phyloP scores from a whole-genome alignment of 2,329 filamentous ascomycete species.

The Exophiala calicioides region DNA sequence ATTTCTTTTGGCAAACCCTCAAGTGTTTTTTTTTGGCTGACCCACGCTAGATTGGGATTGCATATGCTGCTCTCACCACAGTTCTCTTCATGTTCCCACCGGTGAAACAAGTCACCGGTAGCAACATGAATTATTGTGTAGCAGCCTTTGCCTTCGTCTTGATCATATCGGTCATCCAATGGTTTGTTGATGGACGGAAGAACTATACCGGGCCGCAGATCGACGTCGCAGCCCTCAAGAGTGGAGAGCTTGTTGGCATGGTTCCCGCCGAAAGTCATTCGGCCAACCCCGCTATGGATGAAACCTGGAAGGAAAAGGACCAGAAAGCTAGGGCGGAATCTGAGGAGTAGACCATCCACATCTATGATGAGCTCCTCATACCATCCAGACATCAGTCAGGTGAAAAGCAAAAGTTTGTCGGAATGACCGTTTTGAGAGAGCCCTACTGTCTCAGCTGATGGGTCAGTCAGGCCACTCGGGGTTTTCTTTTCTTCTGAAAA shows the following conservation, averaged over 20 bases:
- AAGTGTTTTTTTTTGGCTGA: no score
- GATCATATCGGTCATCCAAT: conserved; percentile 59
- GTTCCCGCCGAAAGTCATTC: conserved; percentile 14
- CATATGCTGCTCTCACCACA: conserved; percentile 69
- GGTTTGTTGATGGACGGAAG: conserved; percentile 62
- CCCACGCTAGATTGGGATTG: conserved; percentile 53
- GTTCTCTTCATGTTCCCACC: conserved; percentile 76
- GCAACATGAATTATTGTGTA: conserved; percentile 65
- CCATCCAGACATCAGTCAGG: no score
- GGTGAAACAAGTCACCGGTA: conserved; percentile 61
- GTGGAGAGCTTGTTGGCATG: conserved; percentile 31
- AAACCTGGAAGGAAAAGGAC: conserved; percentile 1
- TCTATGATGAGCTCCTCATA: neutral
- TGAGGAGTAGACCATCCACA: no score
- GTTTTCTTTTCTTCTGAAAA: conserved; percentile 79
- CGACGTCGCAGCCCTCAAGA: conserved; percentile 40
- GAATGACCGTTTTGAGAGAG: conserved; percentile 1
- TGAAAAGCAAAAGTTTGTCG: no score
- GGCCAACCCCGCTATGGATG: conserved; percentile 5
- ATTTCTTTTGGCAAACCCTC: conserved; percentile 27
- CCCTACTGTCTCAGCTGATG: neutral
- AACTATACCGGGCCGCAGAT: conserved; percentile 59
- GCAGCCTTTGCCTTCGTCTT: conserved; percentile 61
- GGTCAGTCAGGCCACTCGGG: conserved; percentile 63
- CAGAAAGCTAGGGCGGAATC: neutral